phyloP scores from a whole-genome alignment of 2,329 filamentous ascomycete genomes.

The Camillea tinctor region DNA sequence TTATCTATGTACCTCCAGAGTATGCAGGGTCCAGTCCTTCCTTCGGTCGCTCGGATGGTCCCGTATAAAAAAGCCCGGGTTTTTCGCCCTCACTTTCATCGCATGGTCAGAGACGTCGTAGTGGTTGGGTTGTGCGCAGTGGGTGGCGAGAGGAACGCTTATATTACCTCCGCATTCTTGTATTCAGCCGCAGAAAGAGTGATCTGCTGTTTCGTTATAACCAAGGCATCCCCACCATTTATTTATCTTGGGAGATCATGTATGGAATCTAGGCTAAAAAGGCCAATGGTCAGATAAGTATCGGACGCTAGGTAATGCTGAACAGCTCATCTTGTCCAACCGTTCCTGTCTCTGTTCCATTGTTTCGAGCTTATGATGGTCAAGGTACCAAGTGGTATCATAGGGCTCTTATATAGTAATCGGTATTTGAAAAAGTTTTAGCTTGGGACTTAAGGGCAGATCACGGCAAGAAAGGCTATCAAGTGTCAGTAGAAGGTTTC shows the following conservation, averaged over 20 bases:
- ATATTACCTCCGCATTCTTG: not conserved
- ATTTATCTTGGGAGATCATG: not conserved
- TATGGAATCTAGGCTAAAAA: not conserved
- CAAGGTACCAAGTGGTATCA: not conserved
- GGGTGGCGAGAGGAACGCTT: too few relatives aligned
- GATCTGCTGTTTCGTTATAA: not conserved
- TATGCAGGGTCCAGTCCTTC: too few relatives aligned
- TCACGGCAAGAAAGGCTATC: not conserved
- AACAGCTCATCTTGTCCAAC: not conserved
- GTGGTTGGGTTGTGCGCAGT: too few relatives aligned
- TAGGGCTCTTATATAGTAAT: too few relatives aligned
- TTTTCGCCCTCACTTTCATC: too few relatives aligned
- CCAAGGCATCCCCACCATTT: not conserved
- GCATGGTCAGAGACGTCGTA: too few relatives aligned
- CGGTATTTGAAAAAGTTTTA: not conserved
- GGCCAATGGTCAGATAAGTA: not conserved
- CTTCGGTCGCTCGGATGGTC: too few relatives aligned
- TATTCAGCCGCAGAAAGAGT: not conserved
- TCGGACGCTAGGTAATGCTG: not conserved
- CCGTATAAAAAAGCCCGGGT: too few relatives aligned
- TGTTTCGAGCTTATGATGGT: not conserved
- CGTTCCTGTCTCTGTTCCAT: not conserved
- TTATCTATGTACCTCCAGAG: too few relatives aligned
- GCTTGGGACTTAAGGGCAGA: not conserved
- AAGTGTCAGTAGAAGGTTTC: not conserved